These are phyloP conservation scores for Tylopilus intermedius DNA, from an alignment of 768 basidiomycete genomes.

Conservation along the genomic window DNA sequence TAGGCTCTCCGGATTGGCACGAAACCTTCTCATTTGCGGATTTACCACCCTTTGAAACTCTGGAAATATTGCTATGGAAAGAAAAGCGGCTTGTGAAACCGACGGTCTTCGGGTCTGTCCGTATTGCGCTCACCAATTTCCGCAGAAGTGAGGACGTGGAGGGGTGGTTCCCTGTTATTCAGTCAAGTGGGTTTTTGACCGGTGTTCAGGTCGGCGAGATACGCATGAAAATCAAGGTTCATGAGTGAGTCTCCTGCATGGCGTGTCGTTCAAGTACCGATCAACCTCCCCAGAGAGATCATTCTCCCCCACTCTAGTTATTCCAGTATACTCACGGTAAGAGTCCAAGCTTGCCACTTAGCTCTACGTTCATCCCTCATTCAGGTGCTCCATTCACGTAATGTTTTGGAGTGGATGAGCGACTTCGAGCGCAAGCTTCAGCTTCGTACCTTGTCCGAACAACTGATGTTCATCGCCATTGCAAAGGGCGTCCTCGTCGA, in stretches of 20 bases:
- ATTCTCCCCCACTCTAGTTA: conserved; percentile 69
- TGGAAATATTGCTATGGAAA: conserved; percentile 65
- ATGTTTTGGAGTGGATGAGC: conserved; percentile 69
- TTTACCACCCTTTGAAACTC: conserved; percentile 69
- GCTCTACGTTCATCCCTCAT: background rate
- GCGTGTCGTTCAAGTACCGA: conserved; percentile 1
- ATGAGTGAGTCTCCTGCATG: conserved; percentile 51
- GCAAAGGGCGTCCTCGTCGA: conserved; percentile 61
- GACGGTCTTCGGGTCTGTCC: conserved; percentile 52
- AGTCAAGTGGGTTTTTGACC: conserved; percentile 41
- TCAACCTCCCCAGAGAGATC: conserved; percentile 53
- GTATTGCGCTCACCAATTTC: conserved; percentile 65
- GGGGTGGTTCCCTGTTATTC: conserved; percentile 80
- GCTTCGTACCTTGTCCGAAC: conserved; percentile 55
- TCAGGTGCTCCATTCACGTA: conserved; percentile 46
- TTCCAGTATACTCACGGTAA: conserved; percentile 52
- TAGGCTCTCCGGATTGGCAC: conserved; percentile 74
- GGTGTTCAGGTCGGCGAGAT: conserved; percentile 72
- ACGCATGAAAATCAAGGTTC: conserved; percentile 64
- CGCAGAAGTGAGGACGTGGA: conserved; percentile 69
- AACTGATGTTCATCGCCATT: conserved; percentile 65
- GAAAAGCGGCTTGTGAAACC: conserved; percentile 63
- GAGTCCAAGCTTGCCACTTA: conserved; percentile 12
- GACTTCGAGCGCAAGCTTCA: conserved; percentile 66
- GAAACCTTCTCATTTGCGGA: conserved; percentile 72